Conservation (phyloP, 108 stramenopile genomes). For the Epithemia pelagica region DNA sequence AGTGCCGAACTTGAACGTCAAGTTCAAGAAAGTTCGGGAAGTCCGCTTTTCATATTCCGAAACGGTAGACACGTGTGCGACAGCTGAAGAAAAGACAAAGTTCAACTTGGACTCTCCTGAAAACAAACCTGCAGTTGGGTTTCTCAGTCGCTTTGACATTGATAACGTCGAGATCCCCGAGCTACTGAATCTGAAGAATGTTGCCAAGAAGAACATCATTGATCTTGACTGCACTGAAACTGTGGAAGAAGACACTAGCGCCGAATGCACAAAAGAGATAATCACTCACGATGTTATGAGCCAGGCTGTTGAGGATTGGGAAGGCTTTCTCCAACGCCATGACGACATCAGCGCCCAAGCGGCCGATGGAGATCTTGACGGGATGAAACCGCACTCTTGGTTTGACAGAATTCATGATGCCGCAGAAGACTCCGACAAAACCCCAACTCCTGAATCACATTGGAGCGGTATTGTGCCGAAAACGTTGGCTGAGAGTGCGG, state of each 20-base stretch:
- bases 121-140: neutral
- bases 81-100: neutral
- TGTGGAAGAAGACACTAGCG: neutral
- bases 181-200: neutral
- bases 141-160: slow-evolving; percentile 2
- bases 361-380: neutral
- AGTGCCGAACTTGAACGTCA: neutral
- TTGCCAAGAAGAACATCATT: neutral
- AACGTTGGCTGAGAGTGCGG: neutral
- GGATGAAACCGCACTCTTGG: neutral
- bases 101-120: neutral
- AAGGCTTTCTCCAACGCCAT: neutral
- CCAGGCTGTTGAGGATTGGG: neutral
- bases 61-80: neutral
- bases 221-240: neutral
- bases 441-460: neutral
- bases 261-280: neutral
- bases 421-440: neutral
- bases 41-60: neutral
- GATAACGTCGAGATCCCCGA: neutral
- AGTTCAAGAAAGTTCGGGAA: neutral
- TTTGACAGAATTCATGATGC: neutral
- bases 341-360: neutral
- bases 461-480: neutral
- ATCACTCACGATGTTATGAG: neutral